Base-by-base conservation (phyloP, 768 basidiomycete species). In the Russula ochroleuca region DNA sequence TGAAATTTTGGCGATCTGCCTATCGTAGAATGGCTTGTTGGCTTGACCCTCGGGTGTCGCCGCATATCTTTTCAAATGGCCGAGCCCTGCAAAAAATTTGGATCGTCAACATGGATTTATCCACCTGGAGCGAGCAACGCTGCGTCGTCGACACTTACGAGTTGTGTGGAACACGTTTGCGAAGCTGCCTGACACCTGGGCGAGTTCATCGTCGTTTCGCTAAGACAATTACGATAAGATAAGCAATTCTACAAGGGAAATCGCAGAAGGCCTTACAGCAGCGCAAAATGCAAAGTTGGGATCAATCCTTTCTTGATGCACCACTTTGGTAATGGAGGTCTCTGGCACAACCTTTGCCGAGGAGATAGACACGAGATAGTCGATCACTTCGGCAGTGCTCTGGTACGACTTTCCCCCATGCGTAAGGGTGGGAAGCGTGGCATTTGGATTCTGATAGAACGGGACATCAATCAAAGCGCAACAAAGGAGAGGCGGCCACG, bases 281-380 rank as follows among this genome's bases (percentile, higher is more conserved):
- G 77, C 73, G 23, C 79, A 62, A 31, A 79, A 52, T n/a, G 78
- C 74, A 66, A 83, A 80, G 76, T 85, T 85, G 57, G 82, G 82
- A 68, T 84, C 81, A 56, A 77, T 70, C 41, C 70, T 73, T 40
- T 79, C 77, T 37, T 77, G 75, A 68, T 84, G 81, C 28, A 83
- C 69, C 58, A 68, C 75, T 41, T 70, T 71, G 65, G 79, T 74
- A 57, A 78, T 68, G 19, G 72, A 69, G 17, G 78, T 75, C 6
- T 72, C 70, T 11, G 74, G 73, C n/a, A 72, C 65, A 23, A 75
- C 75, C 64, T 74, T 71, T 62, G 66, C 72, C 19, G 77, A 73
- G 7, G 80, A 75, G 60, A 79, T 73, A 55, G 73, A 67, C 43
- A 78, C 71, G 48, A 83, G 74, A 67, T 78, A 78, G 38, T 71